Evolutionary conservation across 345 rosid species (phyloP), one percentile per base, ranked within the genome.

Genomic region (Jatropha curcas): DNA sequence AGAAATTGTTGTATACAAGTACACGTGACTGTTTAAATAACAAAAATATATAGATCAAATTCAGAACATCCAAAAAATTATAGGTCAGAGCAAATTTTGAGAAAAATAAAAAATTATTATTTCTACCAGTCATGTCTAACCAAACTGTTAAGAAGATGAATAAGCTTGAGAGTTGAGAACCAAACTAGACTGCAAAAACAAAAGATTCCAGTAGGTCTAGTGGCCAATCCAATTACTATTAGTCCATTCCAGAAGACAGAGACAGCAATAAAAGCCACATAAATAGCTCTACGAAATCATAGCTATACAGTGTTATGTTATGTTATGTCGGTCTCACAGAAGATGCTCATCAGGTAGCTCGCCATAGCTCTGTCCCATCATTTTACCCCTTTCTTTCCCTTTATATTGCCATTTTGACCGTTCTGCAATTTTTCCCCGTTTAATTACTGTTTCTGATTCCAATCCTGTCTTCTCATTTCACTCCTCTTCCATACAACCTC

Each of bases 341-440:
- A 52, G 62, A 57, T 56, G 41, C 50, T 56, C 14, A n/a, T 56
- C 14, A n/a, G 59, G 17, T 14, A 28, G 28, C 2, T 14, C 31
- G 17, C n/a, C n/a, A n/a, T n/a, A 33, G 82, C 68, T 52, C 63
- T 68, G 81, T 79, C 81, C 77, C 78, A 76, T 81, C 83, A 59
- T 33, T 39, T 74, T 70, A 13, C 53, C 63, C 60, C 51, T 46
- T 77, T 67, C 59, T 46, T 77, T 67, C 59, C 25, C 12, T 16
- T 52, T 79, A 24, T 43, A 41, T 43, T 48, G 16, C 13, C 28
- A 22, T 8, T 56, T 70, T 73, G 71, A 72, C 76, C 77, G 9
- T 22, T 41, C 85, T 70, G 85, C 51, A 71, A 61, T 3, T 16
- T 68, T 65, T 70, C 78, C 58, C 50, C 67, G 57, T 53, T 28